Evolutionary conservation across 768 basidiomycete species (phyloP).

Genomic region (Mycena rosella): DNA sequence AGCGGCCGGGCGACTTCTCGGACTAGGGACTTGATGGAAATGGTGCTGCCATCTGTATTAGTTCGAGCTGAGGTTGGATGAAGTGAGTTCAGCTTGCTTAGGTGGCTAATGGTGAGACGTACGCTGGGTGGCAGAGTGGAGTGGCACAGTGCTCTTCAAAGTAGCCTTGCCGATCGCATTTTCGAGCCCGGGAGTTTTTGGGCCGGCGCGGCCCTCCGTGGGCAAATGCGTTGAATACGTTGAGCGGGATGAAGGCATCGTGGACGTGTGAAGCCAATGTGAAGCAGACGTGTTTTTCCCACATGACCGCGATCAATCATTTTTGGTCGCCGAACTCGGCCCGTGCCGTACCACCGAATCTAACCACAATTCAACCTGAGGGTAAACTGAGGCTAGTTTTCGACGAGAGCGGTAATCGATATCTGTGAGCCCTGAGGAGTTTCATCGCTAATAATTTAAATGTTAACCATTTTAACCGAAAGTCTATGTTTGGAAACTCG

Average conservation of each 20-base stretch:
- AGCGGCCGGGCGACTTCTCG: slow-evolving; percentile 5
- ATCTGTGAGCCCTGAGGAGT: too few species aligned
- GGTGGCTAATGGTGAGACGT: not conserved
- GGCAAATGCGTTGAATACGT: not conserved
- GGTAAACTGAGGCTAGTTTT: too few species aligned
- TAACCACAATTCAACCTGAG: too few species aligned
- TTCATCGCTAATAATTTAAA: too few species aligned
- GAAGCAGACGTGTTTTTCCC: too few species aligned
- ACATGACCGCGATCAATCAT: not conserved
- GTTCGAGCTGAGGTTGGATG: too few species aligned
- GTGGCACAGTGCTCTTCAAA: slow-evolving; percentile 9
- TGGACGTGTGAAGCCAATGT: not conserved
- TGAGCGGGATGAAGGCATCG: slow-evolving; percentile 6
- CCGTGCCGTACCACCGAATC: too few species aligned
- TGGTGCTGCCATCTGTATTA: not conserved
- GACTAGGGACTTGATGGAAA: not conserved
- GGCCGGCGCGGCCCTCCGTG: not conserved
- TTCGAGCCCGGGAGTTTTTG: slow-evolving; percentile 7
- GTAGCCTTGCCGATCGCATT: not conserved
- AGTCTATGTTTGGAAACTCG: too few species aligned
- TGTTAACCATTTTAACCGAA: too few species aligned
- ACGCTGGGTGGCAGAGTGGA: not conserved
- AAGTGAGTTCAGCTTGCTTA: not conserved
- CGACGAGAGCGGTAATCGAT: too few species aligned
- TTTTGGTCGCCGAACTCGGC: too few species aligned